These are phyloP conservation scores for Evernia prunastri DNA, from an alignment of 495 filamentous ascomycete genomes.

Conservation along the genomic window DNA sequence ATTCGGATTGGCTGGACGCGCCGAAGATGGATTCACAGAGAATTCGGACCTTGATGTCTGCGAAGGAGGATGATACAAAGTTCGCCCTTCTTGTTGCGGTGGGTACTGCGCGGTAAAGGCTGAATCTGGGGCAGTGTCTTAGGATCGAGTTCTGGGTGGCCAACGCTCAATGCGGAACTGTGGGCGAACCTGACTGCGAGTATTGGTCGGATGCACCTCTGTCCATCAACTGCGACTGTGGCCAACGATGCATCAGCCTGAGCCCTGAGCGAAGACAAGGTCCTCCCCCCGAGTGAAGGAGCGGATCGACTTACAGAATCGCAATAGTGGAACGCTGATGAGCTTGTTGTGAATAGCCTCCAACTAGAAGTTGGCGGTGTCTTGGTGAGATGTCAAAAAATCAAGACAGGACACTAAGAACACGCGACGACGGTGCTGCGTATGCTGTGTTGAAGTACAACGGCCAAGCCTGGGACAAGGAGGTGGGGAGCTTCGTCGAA, in stretches of 20 bases:
- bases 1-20: conserved; percentile 66
- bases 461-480: conserved; percentile 9
- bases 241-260: conserved; percentile 23
- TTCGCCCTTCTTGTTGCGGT: conserved; percentile 69
- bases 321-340: conserved; percentile 18
- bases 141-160: conserved; percentile 65
- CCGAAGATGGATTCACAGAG: conserved; percentile 68
- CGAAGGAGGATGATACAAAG: conserved; percentile 56
- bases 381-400: conserved; percentile 21
- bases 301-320: conserved; percentile 21
- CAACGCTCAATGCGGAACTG: conserved; percentile 66
- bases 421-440: conserved; percentile 21
- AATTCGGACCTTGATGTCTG: conserved; percentile 87
- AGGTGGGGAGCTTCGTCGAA: conserved; percentile 2
- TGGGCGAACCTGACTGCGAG: conserved; percentile 97
- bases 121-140: conserved; percentile 78
- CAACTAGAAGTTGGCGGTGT: conserved; percentile 22
- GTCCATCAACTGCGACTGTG: conserved; percentile 65
- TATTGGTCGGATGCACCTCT: conserved; percentile 78
- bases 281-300: background rate
- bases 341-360: conserved; percentile 25
- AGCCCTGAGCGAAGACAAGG: background rate
- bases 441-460: conserved; percentile 19
- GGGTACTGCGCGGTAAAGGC: conserved; percentile 70
- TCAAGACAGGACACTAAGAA: conserved; percentile 25